These are phyloP conservation scores for Narthecium ossifragum DNA, from an alignment of 106 monocot species.

Conservation along the genomic window DNA sequence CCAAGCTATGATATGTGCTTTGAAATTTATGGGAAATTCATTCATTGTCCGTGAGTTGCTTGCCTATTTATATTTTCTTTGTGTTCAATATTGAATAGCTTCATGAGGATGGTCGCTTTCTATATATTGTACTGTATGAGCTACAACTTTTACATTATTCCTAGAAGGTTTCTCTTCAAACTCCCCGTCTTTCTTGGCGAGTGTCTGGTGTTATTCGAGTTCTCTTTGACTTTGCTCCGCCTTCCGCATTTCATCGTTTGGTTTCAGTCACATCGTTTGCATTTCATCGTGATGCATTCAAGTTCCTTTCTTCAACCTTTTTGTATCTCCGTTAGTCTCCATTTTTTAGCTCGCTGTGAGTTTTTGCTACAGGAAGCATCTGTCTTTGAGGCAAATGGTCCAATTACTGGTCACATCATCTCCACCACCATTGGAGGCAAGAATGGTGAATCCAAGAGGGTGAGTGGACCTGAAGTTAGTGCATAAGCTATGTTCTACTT, in stretches of 20 bases:
- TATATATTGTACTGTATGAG: no score
- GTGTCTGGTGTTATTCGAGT: neutral
- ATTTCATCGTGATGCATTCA: neutral
- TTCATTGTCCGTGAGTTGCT: no score
- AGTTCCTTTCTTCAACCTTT: neutral
- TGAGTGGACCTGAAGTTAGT: no score
- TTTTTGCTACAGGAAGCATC: slow-evolving; percentile 41
- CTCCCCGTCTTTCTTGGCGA: neutral
- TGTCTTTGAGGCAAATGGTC: slow-evolving; percentile 42
- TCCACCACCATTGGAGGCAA: slow-evolving; percentile 81
- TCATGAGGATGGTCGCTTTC: no score
- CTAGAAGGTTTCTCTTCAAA: no score
- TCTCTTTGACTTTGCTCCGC: neutral
- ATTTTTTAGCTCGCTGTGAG: neutral
- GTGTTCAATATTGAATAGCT: no score
- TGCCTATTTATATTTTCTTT: no score
- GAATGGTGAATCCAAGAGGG: slow-evolving; percentile 76
- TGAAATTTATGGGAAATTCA: no score
- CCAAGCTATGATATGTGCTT: no score
- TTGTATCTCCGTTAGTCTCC: neutral
- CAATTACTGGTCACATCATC: slow-evolving; percentile 77
- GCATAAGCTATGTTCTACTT: no score
- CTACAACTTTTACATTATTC: no score
- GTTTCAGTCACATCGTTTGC: neutral
- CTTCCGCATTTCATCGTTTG: neutral